phyloP scores from a whole-genome alignment of 352 stramenopile species.

The Pythium dissotocum region DNA sequence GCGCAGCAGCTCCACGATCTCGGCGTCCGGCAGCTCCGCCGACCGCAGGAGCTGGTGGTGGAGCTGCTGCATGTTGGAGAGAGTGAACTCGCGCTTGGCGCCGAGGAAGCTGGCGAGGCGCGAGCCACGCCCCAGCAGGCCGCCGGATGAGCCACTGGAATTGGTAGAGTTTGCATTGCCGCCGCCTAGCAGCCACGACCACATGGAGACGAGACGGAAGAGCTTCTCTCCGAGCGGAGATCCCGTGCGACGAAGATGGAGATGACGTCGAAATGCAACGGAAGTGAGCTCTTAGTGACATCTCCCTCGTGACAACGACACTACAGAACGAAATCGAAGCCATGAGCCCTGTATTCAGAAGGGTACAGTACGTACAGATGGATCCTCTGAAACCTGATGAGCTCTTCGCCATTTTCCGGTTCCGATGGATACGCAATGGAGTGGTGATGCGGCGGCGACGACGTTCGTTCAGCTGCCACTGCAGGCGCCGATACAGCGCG shows the following conservation, averaged over 20 bases:
- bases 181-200: conserved; percentile 44
- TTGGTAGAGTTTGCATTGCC: background rate
- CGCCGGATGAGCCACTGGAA: conserved; percentile 7
- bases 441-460: conserved; percentile 12
- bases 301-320: conserved; percentile 15
- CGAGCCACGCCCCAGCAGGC: conserved; percentile 20
- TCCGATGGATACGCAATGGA: conserved; percentile 4
- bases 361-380: background rate
- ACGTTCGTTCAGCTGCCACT: conserved; percentile 68
- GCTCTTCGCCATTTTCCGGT: background rate
- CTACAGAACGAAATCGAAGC: background rate
- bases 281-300: conserved; percentile 14
- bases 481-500: conserved; percentile 45
- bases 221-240: background rate
- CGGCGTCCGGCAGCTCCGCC: conserved; percentile 53
- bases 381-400: conserved; percentile 1
- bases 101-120: conserved; percentile 26
- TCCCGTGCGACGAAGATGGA: conserved; percentile 13
- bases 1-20: conserved; percentile 83
- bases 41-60: conserved; percentile 69
- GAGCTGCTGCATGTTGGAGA: conserved; percentile 73
- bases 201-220: conserved; percentile 28
- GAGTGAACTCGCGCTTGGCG: conserved; percentile 52
- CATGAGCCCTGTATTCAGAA: conserved; percentile 1
- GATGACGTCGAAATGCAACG: conserved; percentile 27